Evolutionary conservation across 345 rosid species (phyloP).

Genomic region (Diplotaxis tenuifolia): DNA sequence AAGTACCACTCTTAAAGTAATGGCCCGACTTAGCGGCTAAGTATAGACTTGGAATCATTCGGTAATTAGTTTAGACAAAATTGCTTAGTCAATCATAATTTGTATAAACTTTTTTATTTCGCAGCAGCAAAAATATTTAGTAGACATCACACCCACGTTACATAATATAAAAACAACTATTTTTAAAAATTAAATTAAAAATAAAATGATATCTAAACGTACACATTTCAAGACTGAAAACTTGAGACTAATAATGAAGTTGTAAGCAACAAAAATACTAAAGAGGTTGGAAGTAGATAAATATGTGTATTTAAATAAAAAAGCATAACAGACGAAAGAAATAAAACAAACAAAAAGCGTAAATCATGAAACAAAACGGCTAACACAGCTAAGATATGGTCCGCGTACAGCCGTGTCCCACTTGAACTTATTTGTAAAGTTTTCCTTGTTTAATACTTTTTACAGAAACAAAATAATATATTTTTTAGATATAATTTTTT

Average conservation of each 20-base stretch:
- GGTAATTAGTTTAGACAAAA: not conserved
- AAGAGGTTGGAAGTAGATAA: not conserved
- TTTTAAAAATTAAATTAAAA: too few species aligned
- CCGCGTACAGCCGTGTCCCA: constrained; percentile 12
- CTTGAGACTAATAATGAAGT: not conserved
- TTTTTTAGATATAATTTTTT: not conserved
- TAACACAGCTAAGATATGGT: constrained; percentile 8
- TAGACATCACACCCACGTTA: too few species aligned
- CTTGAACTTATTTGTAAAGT: constrained; percentile 6
- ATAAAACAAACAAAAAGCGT: not conserved
- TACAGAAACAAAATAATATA: not conserved
- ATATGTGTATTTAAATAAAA: not conserved
- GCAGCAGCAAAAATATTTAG: not conserved
- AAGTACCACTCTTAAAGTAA: not conserved
- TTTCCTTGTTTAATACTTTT: not conserved
- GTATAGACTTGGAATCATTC: not conserved
- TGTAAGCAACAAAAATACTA: not conserved
- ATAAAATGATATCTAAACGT: not conserved
- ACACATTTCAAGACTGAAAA: constrained; percentile 7
- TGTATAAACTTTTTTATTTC: not conserved
- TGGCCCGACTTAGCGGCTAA: not conserved
- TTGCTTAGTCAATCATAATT: not conserved
- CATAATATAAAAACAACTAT: too few species aligned
- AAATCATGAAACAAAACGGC: constrained; percentile 12
- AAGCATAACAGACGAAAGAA: not conserved